Evolutionary conservation across 2,329 filamentous ascomycete species (phyloP).

Genomic region (Calcarisporium arbuscula): DNA sequence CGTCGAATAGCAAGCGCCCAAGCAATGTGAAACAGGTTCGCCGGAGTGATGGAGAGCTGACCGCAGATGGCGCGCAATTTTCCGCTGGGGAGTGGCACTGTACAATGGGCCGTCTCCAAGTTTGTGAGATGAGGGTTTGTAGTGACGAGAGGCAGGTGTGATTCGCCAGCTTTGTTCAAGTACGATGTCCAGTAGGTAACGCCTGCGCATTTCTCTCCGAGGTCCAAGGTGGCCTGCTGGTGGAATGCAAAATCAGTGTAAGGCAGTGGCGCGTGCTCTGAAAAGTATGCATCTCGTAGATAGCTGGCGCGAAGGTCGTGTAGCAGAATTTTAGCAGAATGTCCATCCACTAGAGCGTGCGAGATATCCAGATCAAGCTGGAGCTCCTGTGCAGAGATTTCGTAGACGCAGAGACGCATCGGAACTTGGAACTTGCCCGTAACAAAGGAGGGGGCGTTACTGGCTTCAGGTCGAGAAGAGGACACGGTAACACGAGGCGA

Average conservation of each 20-base stretch:
- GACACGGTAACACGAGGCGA: background rate
- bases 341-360: conserved; percentile 10
- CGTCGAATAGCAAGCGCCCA: conserved; percentile 5
- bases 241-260: conserved; percentile 1
- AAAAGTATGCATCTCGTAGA: conserved; percentile 8
- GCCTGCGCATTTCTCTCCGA: conserved; percentile 19
- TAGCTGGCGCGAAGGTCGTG: conserved; percentile 31
- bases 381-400: conserved; percentile 40
- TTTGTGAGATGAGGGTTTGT: conserved; percentile 7
- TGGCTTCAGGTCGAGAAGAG: too few species aligned
- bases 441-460: conserved; percentile 28
- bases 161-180: conserved; percentile 4
- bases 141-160: conserved; percentile 6
- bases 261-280: conserved; percentile 26
- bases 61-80: too few species aligned
- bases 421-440: conserved; percentile 4
- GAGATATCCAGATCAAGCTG: conserved; percentile 7
- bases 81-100: too few species aligned
- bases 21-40: conserved; percentile 1
- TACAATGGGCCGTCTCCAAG: conserved; percentile 30
- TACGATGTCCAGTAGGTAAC: conserved; percentile 2
- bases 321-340: conserved; percentile 6
- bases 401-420: conserved; percentile 1
- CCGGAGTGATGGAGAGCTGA: conserved; percentile 1
- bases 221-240: too few species aligned